phyloP scores from a whole-genome alignment of 1,139 yeast genomes.

The Suhomyces anneliseae region DNA sequence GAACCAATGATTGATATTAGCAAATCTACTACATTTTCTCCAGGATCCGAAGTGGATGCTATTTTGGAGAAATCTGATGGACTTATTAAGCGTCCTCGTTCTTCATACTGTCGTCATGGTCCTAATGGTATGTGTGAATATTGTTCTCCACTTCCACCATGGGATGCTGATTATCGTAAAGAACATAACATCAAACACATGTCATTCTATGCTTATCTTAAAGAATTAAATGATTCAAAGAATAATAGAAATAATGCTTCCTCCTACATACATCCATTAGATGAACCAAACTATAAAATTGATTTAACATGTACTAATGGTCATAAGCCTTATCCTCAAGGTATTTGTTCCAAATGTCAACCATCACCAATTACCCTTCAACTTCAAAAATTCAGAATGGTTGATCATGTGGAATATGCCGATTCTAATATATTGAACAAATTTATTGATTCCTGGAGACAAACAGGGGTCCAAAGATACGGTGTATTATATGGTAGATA shows the following conservation, averaged over 20 bases:
- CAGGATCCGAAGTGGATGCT: slow-evolving; percentile 43
- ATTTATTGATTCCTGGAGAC: slow-evolving; percentile 91
- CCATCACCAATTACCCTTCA: slow-evolving; percentile 93
- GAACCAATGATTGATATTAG: slow-evolving; percentile 32
- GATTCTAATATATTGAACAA: slow-evolving; percentile 69
- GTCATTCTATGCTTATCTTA: slow-evolving; percentile 82
- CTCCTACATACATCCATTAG: slow-evolving; percentile 79
- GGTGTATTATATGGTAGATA: slow-evolving; percentile 86
- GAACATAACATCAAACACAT: slow-evolving; percentile 82
- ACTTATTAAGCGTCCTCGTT: slow-evolving; percentile 61
- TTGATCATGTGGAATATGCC: slow-evolving; percentile 93
- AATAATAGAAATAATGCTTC: slow-evolving; percentile 63
- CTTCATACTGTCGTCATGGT: slow-evolving; percentile 79
- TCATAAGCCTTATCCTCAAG: slow-evolving; percentile 90
- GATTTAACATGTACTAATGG: slow-evolving; percentile 69
- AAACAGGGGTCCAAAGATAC: slow-evolving; percentile 80
- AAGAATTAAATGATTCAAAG: slow-evolving; percentile 67
- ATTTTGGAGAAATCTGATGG: slow-evolving; percentile 71
- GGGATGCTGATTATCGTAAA: slow-evolving; percentile 77
- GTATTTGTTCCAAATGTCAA: slow-evolving; percentile 96
- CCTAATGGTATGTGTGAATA: slow-evolving; percentile 97
- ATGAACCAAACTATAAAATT: slow-evolving; percentile 68
- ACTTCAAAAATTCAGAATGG: slow-evolving; percentile 90
- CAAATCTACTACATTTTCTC: neutral
- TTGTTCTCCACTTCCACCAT: slow-evolving; percentile 94